phyloP scores from a whole-genome alignment of 345 rosid genomes.

The Cardamine resedifolia region DNA sequence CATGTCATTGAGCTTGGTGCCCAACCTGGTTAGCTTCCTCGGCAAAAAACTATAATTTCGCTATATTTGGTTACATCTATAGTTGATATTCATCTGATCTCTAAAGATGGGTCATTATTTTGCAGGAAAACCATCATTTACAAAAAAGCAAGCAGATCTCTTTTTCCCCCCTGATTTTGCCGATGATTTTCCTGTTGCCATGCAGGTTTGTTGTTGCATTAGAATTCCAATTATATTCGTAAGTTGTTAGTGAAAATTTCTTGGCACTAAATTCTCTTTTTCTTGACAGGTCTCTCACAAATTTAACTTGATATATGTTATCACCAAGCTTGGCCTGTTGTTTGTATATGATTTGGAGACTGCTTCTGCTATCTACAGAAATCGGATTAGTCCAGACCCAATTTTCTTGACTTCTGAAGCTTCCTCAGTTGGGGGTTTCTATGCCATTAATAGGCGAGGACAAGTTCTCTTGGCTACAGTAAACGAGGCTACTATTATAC shows the following conservation, averaged over 20 bases:
- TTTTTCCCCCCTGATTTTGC: conserved; percentile 99
- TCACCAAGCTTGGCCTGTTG: conserved; percentile 95
- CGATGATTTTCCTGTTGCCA: conserved; percentile 98
- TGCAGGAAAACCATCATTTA: conserved; percentile 89
- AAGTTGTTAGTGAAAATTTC: conserved; percentile 1
- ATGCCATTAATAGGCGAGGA: conserved; percentile 89
- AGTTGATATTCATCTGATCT: background rate
- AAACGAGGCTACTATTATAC: conserved; percentile 90
- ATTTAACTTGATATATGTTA: conserved; percentile 83
- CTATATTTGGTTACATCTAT: background rate
- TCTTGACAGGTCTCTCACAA: conserved; percentile 88
- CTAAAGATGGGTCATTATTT: conserved; percentile 2
- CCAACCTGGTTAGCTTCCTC: conserved; percentile 67
- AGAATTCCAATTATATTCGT: background rate
- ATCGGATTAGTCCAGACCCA: conserved; percentile 98
- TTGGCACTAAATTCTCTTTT: conserved; percentile 11
- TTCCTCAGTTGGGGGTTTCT: conserved; percentile 84
- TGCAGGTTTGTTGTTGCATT: conserved; percentile 67
- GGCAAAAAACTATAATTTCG: background rate
- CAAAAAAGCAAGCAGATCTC: conserved; percentile 97
- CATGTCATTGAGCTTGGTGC: conserved; percentile 98
- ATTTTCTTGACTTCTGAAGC: conserved; percentile 98
- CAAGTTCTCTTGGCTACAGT: conserved; percentile 88
- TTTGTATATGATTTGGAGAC: conserved; percentile 99
- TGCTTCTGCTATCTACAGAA: conserved; percentile 95